These are phyloP conservation scores for Stemphylium lycopersici DNA, from an alignment of 2,329 filamentous ascomycete genomes.

Conservation along the genomic window DNA sequence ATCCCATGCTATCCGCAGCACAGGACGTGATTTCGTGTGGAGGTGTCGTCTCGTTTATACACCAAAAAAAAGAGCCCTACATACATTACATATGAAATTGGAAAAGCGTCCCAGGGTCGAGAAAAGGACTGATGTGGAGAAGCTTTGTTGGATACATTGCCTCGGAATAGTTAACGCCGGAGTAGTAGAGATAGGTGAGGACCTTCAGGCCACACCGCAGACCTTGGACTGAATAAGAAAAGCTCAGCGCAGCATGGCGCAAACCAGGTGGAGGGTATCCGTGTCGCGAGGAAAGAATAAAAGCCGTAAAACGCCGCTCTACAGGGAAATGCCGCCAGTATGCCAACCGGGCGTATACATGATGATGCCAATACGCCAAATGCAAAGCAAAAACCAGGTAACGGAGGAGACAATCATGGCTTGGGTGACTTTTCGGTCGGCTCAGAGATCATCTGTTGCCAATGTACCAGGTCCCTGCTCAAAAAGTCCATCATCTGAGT, in stretches of 20 bases:
- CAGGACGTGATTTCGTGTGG: not conserved
- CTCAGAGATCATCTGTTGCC: conserved; percentile 67
- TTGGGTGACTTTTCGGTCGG: conserved; percentile 36
- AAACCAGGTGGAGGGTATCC: conserved; percentile 44
- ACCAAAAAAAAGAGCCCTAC: not conserved
- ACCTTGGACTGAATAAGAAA: not conserved
- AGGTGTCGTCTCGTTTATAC: conserved; percentile 1
- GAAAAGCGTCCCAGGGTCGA: no score
- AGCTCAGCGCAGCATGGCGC: conserved; percentile 1
- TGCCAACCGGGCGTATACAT: not conserved
- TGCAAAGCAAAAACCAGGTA: not conserved
- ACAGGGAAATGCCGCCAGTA: conserved; percentile 3
- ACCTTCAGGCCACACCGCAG: not conserved
- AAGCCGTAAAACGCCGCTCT: conserved; percentile 23
- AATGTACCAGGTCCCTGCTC: conserved; percentile 79
- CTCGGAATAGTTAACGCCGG: no score
- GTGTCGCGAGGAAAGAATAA: conserved; percentile 19
- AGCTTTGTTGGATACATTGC: no score
- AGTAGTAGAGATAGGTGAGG: not conserved
- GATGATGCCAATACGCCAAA: conserved; percentile 6
- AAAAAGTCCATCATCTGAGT: conserved; percentile 91
- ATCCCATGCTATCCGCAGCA: not conserved
- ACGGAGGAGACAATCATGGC: not conserved
- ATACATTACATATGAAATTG: conserved; percentile 1
- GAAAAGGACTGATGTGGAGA: no score